Evolutionary conservation across 148 eudicot species (phyloP).

Genomic region (Rhododendron vialii): DNA sequence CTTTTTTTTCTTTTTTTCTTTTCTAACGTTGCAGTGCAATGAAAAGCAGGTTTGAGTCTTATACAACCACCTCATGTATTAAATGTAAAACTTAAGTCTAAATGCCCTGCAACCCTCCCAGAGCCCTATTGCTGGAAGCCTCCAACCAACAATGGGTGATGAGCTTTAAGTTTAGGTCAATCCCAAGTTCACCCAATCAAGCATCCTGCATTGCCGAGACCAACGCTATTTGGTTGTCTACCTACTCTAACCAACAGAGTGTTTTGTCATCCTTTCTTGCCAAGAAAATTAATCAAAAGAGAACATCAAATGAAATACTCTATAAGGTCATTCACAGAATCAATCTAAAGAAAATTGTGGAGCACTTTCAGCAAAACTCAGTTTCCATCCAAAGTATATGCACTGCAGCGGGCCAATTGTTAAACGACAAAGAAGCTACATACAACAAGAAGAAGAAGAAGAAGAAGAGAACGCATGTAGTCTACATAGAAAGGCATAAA

Average conservation of each 20-base stretch:
- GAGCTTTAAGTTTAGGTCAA: not conserved
- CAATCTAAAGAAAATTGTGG: not conserved
- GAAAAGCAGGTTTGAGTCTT: not conserved
- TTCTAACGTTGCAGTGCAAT: not conserved
- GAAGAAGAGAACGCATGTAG: too few species aligned
- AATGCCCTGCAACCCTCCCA: too few species aligned
- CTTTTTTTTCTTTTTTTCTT: not conserved
- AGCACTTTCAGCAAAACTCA: not conserved
- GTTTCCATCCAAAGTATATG: not conserved
- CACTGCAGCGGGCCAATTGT: not conserved
- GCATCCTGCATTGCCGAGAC: not conserved
- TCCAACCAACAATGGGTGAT: not conserved
- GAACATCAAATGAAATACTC: not conserved
- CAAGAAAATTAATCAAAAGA: not conserved
- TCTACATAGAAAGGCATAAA: not conserved
- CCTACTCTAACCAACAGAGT: not conserved
- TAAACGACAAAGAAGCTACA: not conserved
- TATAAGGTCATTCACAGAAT: not conserved
- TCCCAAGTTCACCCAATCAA: not conserved
- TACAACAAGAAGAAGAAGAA: too few species aligned
- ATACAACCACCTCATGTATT: not conserved
- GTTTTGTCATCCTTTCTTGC: not conserved
- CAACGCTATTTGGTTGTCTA: not conserved
- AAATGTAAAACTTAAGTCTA: not conserved
- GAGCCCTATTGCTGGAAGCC: not conserved